phyloP scores from a whole-genome alignment of 2,329 filamentous ascomycete genomes.

The Aspergillus tamarii region DNA sequence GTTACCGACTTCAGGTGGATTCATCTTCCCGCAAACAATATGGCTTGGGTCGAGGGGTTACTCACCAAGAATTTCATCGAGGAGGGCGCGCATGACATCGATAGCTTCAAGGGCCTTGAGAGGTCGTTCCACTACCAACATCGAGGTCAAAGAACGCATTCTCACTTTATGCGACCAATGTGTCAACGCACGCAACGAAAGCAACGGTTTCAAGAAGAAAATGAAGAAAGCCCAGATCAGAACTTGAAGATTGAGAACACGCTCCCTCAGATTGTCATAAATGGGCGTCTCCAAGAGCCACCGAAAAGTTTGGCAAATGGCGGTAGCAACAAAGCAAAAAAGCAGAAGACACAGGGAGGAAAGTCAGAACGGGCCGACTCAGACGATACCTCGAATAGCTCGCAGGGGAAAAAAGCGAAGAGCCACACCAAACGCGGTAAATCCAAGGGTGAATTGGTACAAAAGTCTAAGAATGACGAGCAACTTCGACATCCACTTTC shows the following conservation, averaged over 20 bases:
- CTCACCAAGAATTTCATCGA: slow-evolving; percentile 69
- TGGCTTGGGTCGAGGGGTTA: slow-evolving; percentile 64
- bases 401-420: slow-evolving; percentile 34
- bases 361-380: slow-evolving; percentile 32
- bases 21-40: slow-evolving; percentile 57
- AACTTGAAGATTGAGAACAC: slow-evolving; percentile 10
- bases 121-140: slow-evolving; percentile 66
- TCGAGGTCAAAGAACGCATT: slow-evolving; percentile 60
- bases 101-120: slow-evolving; percentile 65
- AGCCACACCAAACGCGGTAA: slow-evolving; percentile 32
- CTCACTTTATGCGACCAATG: slow-evolving; percentile 64
- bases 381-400: slow-evolving; percentile 27
- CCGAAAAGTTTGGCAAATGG: slow-evolving; percentile 14
- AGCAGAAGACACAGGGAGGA: slow-evolving; percentile 29
- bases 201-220: slow-evolving; percentile 31
- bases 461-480: slow-evolving; percentile 32
- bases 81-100: slow-evolving; percentile 63
- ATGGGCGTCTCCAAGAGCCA: slow-evolving; percentile 21
- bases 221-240: slow-evolving; percentile 39
- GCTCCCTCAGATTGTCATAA: slow-evolving; percentile 25
- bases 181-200: slow-evolving; percentile 55
- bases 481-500: slow-evolving; percentile 39
- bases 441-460: slow-evolving; percentile 21
- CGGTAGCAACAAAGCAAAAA: slow-evolving; percentile 23
- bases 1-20: slow-evolving; percentile 57